phyloP scores from a whole-genome alignment of 2,329 filamentous ascomycete genomes.

The Paraconiothyrium sp. region DNA sequence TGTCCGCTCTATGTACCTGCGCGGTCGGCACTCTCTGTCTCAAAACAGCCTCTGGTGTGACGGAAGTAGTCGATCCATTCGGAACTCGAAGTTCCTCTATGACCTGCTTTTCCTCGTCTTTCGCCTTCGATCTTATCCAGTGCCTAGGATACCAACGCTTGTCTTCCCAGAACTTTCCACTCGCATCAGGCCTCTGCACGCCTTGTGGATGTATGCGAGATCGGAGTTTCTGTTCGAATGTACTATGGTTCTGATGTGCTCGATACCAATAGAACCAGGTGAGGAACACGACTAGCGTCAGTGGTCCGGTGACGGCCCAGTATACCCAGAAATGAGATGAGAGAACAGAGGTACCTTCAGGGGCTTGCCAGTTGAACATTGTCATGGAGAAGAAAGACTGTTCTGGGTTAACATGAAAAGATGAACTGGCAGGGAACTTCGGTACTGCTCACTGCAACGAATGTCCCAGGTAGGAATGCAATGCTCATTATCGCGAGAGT shows the following conservation, averaged over 20 bases:
- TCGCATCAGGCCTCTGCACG: too few species aligned
- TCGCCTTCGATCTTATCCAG: not conserved
- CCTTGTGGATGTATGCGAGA: not conserved
- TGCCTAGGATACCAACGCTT: not conserved
- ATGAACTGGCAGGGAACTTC: not conserved
- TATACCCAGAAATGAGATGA: slow-evolving; percentile 8
- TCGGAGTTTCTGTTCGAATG: not conserved
- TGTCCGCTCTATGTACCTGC: slow-evolving; percentile 1
- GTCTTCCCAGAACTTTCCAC: not conserved
- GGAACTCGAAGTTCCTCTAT: not conserved
- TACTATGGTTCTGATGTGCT: not conserved
- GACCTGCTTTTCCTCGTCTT: slow-evolving; percentile 3
- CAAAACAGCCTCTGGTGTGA: not conserved
- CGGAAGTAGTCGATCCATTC: not conserved
- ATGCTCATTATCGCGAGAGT: slow-evolving; percentile 10
- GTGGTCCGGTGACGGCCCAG: slow-evolving; percentile 8
- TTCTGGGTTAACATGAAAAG: not conserved
- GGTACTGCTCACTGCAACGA: not conserved
- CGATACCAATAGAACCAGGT: not conserved
- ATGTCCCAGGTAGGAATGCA: slow-evolving; percentile 8
- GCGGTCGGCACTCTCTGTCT: not conserved
- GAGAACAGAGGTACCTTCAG: not conserved
- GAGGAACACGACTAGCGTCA: not conserved
- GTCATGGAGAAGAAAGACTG: slow-evolving; percentile 12
- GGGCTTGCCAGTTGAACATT: slow-evolving; percentile 13